Base-by-base conservation (phyloP, 2,329 filamentous ascomycete genomes). In the Epichloe sp. region DNA sequence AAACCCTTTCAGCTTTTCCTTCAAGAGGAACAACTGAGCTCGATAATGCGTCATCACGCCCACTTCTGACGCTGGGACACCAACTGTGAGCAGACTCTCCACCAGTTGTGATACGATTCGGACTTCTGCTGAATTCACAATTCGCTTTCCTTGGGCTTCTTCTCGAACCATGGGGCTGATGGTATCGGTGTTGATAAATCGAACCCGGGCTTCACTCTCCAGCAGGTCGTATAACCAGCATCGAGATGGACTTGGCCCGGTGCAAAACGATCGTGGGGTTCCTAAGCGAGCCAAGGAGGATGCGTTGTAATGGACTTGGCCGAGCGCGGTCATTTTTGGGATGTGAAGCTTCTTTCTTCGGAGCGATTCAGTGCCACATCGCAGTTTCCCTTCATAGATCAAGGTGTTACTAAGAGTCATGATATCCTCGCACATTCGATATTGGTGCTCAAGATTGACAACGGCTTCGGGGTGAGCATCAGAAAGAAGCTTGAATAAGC, bases 11-110 rank as follows among this genome's bases (percentile, higher is more conserved):
- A 95, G 78, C 11, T 75, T 76, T 54, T 90, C 80, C 56, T 87
- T 86, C 1, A 98, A 75, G 2, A 95, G 73, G 0, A 88, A 83
- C 1, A 98, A 80, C 66, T 98, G 93, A 5, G 86, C 90, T 53
- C 93, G 86, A 68, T 98, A 98, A 67, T 96, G 89, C 15, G 93
- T 96, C 71, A 98, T 96, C 57, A 98, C 85, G 45, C 93, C 93
- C 52, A 98, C 89, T 49, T 91, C 85, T 0, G 72, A 71, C 0
- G 85, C 77, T 0, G 86, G 72, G 1, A 97, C 78, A 26, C 93
- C 93, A 1, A 82, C 77, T 0, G 79, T 77, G 47, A 97, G 75
- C 3, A 98, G 77, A 0, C 82, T 77, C 54, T 89, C 79, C 17
- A 96, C 88, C 12, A 97, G 77, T 61, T 96, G 87, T 0, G 80